phyloP scores from a whole-genome alignment of 495 filamentous ascomycete species.

The Hyaloscypha variabilis region DNA sequence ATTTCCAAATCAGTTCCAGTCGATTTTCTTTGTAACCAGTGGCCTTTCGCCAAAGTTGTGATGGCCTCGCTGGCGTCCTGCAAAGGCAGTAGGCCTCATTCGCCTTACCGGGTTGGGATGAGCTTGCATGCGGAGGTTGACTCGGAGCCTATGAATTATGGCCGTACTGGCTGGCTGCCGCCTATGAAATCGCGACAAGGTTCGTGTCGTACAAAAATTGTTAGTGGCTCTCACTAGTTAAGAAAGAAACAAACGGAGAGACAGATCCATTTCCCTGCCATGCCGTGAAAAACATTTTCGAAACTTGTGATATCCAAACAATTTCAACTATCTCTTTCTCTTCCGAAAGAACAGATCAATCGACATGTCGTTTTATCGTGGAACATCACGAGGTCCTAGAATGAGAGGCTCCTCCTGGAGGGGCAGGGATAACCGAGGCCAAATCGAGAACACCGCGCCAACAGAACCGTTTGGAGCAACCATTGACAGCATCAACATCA shows the following conservation, averaged over 20 bases:
- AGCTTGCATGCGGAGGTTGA: constrained; percentile 8
- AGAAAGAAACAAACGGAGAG: too few relatives aligned
- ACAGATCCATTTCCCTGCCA: too few relatives aligned
- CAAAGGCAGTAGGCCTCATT: neutral
- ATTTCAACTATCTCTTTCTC: neutral
- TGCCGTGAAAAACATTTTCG: too few relatives aligned
- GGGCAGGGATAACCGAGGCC: neutral
- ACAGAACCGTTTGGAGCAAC: constrained; percentile 17
- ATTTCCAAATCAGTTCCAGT: neutral
- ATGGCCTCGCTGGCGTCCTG: neutral
- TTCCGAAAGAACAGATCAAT: neutral
- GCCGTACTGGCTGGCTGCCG: constrained; percentile 22
- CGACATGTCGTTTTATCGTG: neutral
- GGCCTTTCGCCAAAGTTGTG: neutral
- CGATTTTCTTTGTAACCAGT: neutral
- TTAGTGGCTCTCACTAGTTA: too few relatives aligned
- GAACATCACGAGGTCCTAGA: neutral
- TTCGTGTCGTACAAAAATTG: too few relatives aligned
- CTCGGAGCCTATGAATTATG: constrained; percentile 10
- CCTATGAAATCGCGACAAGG: constrained; percentile 12
- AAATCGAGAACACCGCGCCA: neutral
- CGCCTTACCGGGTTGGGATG: neutral
- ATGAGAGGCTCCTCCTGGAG: neutral
- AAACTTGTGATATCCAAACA: neutral
- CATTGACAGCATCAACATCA: constrained; percentile 24